Evolutionary conservation across 1,284 basidiomycete species (phyloP), one percentile per base, ranked within the genome.

Genomic region (Cryptococcus sp.): DNA sequence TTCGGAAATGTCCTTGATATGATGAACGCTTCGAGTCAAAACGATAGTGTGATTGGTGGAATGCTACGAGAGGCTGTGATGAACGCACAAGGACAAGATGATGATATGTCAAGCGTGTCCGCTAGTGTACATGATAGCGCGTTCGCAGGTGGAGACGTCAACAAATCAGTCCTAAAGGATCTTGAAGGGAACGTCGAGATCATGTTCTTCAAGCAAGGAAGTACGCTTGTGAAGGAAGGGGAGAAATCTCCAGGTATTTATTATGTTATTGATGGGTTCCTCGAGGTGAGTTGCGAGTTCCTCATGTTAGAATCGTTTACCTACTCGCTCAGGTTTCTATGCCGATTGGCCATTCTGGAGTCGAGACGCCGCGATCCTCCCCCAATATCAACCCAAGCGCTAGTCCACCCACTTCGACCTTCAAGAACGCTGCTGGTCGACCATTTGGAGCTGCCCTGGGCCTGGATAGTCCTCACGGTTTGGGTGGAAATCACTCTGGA

Each of bases 161-260:
- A 63, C 43, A 41, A 50, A 37, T 64, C 64, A 33, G 60, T 71
- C 4, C 46, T 76, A 83, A 83, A 73, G 83, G 92, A 64, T 58
- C 79, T 98, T 35, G 93, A 97, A 66, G 96, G 96, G 59, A 90
- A 96, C 69, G 89, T 98, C 1, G 95, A 98, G 73, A 94, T 99
- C 56, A 76, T 96, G 45, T 97, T 88, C 75, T 98, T 90, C 79
- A 82, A 89, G 35, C 87, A 90, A 52, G 94, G 93, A 0, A 87
- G 87, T 5, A 86, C 84, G 0, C 78, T 98, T 14, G 93, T 89
- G 11, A 90, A 86, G 68, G 90, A 93, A 5, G 95, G 93, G 34
- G 95, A 99, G 72, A 80, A 60, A 37, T 78, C 65, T 14, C 59
- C 63, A 85, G 95, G 95, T 7, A 79, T 98, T 32, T 99, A 95